Conservation (phyloP, 495 filamentous ascomycete genomes). For the Penicillium canescens region DNA sequence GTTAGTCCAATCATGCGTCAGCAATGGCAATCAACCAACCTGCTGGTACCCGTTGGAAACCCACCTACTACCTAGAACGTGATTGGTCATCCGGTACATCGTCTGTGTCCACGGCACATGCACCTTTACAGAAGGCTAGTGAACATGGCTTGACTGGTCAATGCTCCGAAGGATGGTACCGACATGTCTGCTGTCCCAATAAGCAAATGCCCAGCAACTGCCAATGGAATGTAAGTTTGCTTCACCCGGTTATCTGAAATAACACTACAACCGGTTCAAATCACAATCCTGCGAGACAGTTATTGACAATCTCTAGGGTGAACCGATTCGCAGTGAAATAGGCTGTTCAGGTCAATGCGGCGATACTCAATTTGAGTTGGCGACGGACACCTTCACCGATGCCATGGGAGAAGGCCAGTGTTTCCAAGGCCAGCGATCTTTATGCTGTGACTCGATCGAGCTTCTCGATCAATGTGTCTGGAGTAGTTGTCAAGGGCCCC, state of each 20-base stretch:
- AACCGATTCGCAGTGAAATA: constrained; percentile 20
- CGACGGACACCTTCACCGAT: constrained; percentile 23
- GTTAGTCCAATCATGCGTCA: no score
- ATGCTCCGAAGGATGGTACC: constrained; percentile 24
- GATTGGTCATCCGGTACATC: no score
- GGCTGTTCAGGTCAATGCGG: constrained; percentile 26
- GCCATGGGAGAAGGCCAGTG: constrained; percentile 22
- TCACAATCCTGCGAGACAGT: no score
- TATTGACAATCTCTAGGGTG: constrained; percentile 1
- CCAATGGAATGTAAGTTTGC: constrained; percentile 16
- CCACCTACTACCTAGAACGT: no score
- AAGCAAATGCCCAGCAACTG: constrained; percentile 28
- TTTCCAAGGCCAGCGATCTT: constrained; percentile 16
- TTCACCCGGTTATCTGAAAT: no score
- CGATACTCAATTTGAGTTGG: constrained; percentile 24
- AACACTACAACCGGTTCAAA: no score
- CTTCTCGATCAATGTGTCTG: constrained; percentile 7
- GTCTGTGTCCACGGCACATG: neutral
- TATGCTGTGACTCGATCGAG: constrained; percentile 30
- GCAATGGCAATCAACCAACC: no score
- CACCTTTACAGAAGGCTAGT: neutral
- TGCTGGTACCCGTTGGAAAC: no score
- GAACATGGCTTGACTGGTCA: neutral
- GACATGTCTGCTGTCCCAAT: constrained; percentile 35
- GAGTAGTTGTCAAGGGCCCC: neutral